phyloP scores from a whole-genome alignment of 345 rosid genomes.

The Eucalyptus fibrosa region DNA sequence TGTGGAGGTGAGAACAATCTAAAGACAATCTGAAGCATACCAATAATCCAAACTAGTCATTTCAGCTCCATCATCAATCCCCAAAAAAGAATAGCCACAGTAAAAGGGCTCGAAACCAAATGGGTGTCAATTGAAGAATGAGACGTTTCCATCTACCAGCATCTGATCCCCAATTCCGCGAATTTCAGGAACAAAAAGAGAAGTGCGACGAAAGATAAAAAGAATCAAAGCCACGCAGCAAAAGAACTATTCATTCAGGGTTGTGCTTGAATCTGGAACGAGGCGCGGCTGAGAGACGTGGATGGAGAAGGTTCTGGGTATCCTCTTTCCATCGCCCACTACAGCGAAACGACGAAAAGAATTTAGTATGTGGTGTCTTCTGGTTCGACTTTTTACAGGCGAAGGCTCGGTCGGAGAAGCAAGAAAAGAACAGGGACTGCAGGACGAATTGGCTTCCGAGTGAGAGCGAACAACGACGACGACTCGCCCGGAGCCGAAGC shows the following conservation, averaged over 20 bases:
- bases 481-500: neutral
- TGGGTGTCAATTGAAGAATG: neutral
- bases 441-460: neutral
- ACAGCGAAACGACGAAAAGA: neutral
- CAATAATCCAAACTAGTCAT: neutral
- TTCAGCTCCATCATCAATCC: neutral
- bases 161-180: neutral
- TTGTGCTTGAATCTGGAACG: conserved; percentile 45
- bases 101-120: neutral
- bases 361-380: neutral
- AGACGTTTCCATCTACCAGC: neutral
- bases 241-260: conserved; percentile 32
- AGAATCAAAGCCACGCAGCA: neutral
- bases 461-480: neutral
- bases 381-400: neutral
- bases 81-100: neutral
- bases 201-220: neutral
- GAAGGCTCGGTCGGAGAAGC: neutral
- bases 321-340: conserved; percentile 56
- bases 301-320: conserved; percentile 40
- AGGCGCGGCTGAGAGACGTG: conserved; percentile 46
- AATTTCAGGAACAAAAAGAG: neutral
- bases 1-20: neutral
- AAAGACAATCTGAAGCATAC: neutral
- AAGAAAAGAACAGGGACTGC: neutral